phyloP scores from a whole-genome alignment of 768 basidiomycete species.

The Boletus rufocinnamomeus region DNA sequence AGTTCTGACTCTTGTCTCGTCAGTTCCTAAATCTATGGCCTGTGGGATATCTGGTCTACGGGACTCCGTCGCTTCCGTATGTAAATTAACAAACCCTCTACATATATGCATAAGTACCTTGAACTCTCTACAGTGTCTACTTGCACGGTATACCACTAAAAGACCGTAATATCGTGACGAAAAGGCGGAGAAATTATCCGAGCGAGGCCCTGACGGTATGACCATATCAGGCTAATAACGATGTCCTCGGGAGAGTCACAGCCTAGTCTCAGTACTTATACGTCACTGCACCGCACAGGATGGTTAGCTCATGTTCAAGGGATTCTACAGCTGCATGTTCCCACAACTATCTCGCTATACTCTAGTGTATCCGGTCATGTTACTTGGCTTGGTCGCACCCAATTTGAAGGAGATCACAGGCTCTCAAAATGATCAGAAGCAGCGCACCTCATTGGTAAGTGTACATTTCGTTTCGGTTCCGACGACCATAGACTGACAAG shows the following conservation, averaged over 20 bases:
- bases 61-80: not conserved
- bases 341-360: constrained; percentile 8
- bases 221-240: no score
- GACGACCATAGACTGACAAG: not conserved
- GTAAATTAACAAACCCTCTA: no score
- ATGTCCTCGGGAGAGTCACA: no score
- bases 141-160: not conserved
- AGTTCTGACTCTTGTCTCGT: no score
- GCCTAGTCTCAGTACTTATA: not conserved
- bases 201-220: not conserved
- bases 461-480: not conserved
- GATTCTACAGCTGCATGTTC: not conserved
- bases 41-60: no score
- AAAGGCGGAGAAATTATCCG: not conserved
- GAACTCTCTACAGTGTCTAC: not conserved
- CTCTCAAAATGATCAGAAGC: not conserved
- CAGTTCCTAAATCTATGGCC: no score
- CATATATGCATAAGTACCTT: no score
- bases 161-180: not conserved
- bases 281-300: constrained; percentile 3
- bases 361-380: constrained; percentile 14
- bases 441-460: constrained; percentile 6
- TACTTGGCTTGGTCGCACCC: not conserved
- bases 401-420: not conserved
- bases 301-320: not conserved